Base-by-base conservation (phyloP, 2,329 filamentous ascomycete species). In the Diaporthe australafricana region DNA sequence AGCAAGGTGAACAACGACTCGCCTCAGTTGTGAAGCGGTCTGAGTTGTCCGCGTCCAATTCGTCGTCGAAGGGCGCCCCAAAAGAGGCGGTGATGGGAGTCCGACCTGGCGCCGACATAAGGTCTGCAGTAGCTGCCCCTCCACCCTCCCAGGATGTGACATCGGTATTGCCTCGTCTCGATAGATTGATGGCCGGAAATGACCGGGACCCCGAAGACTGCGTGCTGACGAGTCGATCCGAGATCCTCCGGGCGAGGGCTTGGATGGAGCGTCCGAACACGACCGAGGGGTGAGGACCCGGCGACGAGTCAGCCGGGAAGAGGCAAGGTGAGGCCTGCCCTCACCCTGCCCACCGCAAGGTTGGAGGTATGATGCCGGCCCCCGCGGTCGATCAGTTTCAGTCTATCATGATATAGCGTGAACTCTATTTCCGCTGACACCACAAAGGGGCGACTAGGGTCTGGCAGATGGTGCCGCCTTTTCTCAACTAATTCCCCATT, bases 391-490 rank as follows among this genome's bases (percentile, higher is more conserved):
- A 69, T 69, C 67, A 60, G 53, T 60, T 52, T 55, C 67, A 40
- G 35, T 52, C 53, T 48, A 47, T 60, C 42, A 48, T 30, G 47
- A 40, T 40, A 60, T 69, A 69, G 67, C 67, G 67, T 42, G 38
- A 69, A 69, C 67, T 69, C 40, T 69, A 69, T 50, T 69, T 60
- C 66, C 8, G 30, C 66, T 47, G 52, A 45, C 66, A 69, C 40
- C n/a, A 60, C 12, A 25, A n/a, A 20, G 63, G 35, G 50, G 65
- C 30, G 30, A 45, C 25, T 38, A 50, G 60, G 60, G 60, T 50
- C 38, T 50, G 30, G 45, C 60, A 65, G 25, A 38, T 38, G 32
- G 14, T 65, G 30, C 60, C 22, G 60, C 60, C 45, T 27, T 35
- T 65, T 65, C 60, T 65, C 60, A 50, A 65, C 60, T 50, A 50